Conservation (phyloP, 1,284 basidiomycete genomes). For the Rhizoctonia solani region DNA sequence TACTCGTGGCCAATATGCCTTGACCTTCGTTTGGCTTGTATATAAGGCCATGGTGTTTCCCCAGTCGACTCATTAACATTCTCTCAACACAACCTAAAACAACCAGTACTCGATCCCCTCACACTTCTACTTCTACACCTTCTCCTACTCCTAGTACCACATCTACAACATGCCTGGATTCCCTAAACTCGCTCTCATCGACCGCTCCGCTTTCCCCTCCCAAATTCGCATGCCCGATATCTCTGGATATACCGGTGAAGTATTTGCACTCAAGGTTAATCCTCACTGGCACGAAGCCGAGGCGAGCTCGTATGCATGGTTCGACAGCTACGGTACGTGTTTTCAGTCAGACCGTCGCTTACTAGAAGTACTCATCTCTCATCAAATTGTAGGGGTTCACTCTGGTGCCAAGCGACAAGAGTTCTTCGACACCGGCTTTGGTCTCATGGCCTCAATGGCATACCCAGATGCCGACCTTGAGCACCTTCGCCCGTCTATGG, state of each 20-base stretch:
- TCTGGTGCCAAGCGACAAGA: conserved; percentile 34
- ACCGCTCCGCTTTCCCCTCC: conserved; percentile 33
- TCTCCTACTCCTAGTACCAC: not conserved
- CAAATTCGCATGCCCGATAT: conserved; percentile 36
- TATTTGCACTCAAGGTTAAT: conserved; percentile 38
- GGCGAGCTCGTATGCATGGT: conserved; percentile 38
- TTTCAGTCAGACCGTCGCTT: not conserved
- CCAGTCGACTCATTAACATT: conserved; percentile 33
- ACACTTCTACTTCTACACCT: not conserved
- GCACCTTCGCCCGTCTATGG: conserved; percentile 52
- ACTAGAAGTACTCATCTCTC: not conserved
- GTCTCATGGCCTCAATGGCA: conserved; percentile 51
- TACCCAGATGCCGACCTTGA: conserved; percentile 52
- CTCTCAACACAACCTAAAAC: conserved; percentile 16
- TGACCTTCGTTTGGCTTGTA: not conserved
- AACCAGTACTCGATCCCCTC: not conserved
- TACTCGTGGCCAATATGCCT: not conserved
- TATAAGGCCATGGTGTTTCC: not conserved
- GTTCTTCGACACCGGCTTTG: conserved; percentile 44
- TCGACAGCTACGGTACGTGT: conserved; percentile 34
- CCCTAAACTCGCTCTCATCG: conserved; percentile 35
- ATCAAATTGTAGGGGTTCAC: conserved; percentile 30
- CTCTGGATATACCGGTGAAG: conserved; percentile 36
- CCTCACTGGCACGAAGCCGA: conserved; percentile 36
- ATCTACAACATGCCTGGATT: conserved; percentile 28